These are phyloP conservation scores for Metarhizium anisopliae DNA, from an alignment of 2,329 filamentous ascomycete genomes.

Conservation along the genomic window DNA sequence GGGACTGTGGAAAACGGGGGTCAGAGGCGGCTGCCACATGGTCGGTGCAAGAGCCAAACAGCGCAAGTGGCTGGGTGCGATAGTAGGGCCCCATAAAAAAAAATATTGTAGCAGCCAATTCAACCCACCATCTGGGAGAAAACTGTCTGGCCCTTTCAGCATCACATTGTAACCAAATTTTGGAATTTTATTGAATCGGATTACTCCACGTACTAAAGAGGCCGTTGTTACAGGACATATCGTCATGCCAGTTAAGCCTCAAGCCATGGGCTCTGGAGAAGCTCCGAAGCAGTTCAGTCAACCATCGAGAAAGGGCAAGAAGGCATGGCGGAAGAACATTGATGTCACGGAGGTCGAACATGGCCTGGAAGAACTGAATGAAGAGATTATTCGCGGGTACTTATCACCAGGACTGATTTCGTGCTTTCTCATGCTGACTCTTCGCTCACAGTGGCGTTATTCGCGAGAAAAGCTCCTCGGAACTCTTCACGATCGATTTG, in stretches of 20 bases:
- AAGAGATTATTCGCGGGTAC: slow-evolving; percentile 86
- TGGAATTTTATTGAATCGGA: neutral
- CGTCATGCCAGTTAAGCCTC: slow-evolving; percentile 43
- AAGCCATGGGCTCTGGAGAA: slow-evolving; percentile 35
- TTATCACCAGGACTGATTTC: neutral
- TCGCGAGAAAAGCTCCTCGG: slow-evolving; percentile 69
- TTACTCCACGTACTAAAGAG: neutral
- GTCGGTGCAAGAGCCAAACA: no score
- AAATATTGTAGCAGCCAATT: neutral
- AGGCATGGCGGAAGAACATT: slow-evolving; percentile 98
- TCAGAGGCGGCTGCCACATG: neutral
- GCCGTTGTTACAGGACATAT: slow-evolving; percentile 7
- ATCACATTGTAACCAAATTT: neutral
- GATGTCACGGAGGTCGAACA: slow-evolving; percentile 79
- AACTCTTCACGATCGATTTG: slow-evolving; percentile 79
- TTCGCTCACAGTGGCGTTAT: slow-evolving; percentile 61
- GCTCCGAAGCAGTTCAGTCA: slow-evolving; percentile 79
- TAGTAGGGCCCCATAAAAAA: slow-evolving; percentile 2
- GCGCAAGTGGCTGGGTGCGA: no score
- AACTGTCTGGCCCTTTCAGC: neutral
- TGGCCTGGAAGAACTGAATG: slow-evolving; percentile 74
- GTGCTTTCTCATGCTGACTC: neutral
- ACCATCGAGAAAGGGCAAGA: slow-evolving; percentile 92
- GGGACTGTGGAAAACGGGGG: neutral
- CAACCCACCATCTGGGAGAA: neutral